Evolutionary conservation across 257 asterid genomes (phyloP), one percentile per base, ranked within the genome.

Genomic region (Przewalskia tangutica): DNA sequence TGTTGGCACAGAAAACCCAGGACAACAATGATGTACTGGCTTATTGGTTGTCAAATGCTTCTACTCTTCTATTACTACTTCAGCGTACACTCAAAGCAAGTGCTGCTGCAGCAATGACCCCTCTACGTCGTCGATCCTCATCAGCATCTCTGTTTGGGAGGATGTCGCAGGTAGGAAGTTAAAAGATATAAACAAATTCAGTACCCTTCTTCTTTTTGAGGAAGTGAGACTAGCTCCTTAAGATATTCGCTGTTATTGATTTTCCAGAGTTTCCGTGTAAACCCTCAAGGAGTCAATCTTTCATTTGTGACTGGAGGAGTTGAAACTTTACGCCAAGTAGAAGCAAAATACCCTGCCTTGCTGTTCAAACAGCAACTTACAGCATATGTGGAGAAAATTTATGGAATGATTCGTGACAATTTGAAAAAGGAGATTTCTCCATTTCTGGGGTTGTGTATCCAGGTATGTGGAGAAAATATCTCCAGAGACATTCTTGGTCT

Each of bases 331-430:
- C 94, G 97, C 85, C 99, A 96, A 90, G 98, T 96, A 59, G 99
- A 96, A 93, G 99, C 99, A 82, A 96, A 96, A 85, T 94, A 96
- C 85, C 99, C 99, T 82, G 99, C 99, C 82, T 89, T 96, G 90
- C 93, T 96, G 85, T 96, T 96, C 92, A 96, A 96, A 89, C 99
- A 96, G 88, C 99, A 96, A 85, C 99, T 96, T 84, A 96, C 99
- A 32, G 99, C 99, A 46, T 96, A 93, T 88, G 98, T 96, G 9
- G 99, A 96, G 84, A 96, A 96, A 90, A 92, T 96, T 65, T 96
- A 96, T 79, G 99, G 99, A 84, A 89, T 96, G 98, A 94, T 96
- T 84, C 86, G 98, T n/a, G 99, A 96, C 85, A 96, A 96, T 85
- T 82, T 96, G 84, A 96, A 96, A 91, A 96, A 94, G 93, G 98